Percentiles rank a stretch among this genome's conserved stretches.
phyloP scores from a whole-genome alignment of 257 asterid species.

The Solanum rostratum region DNA sequence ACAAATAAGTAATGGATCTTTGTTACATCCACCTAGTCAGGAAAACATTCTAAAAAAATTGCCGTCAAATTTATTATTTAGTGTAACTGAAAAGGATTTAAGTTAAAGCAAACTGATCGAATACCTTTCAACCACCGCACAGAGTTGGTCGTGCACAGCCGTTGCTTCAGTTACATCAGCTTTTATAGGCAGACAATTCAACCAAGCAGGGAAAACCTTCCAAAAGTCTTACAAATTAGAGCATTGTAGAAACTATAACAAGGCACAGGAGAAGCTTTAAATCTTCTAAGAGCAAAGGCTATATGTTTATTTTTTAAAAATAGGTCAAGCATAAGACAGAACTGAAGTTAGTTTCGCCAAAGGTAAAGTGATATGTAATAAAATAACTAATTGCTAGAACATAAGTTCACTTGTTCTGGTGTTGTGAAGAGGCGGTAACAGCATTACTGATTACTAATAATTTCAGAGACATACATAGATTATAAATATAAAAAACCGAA shows the following conservation, averaged over 20 bases:
- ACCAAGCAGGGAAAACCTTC: constrained; percentile 91
- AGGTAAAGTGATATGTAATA: neutral
- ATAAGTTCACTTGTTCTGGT: neutral
- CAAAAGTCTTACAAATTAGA: neutral
- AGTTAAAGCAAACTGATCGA: neutral
- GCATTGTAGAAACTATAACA: neutral
- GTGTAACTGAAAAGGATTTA: neutral
- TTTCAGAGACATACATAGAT: neutral
- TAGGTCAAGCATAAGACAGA: neutral
- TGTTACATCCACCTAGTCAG: neutral
- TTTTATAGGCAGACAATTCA: constrained; percentile 84
- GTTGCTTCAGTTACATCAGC: constrained; percentile 84
- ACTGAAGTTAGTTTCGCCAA: neutral
- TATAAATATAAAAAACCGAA: no score
- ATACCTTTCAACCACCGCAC: constrained; percentile 90
- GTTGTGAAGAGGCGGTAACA: neutral
- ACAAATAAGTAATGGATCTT: neutral
- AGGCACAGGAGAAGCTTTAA: neutral
- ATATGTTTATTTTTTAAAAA: neutral
- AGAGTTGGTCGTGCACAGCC: constrained; percentile 87
- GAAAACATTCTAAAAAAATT: neutral
- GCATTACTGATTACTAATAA: neutral
- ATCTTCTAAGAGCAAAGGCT: neutral
- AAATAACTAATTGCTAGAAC: neutral
- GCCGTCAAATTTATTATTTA: neutral